Evolutionary conservation across 139 green algal genomes (phyloP), one percentile per base, ranked within the genome.

Genomic region (Eudorina sp.): DNA sequence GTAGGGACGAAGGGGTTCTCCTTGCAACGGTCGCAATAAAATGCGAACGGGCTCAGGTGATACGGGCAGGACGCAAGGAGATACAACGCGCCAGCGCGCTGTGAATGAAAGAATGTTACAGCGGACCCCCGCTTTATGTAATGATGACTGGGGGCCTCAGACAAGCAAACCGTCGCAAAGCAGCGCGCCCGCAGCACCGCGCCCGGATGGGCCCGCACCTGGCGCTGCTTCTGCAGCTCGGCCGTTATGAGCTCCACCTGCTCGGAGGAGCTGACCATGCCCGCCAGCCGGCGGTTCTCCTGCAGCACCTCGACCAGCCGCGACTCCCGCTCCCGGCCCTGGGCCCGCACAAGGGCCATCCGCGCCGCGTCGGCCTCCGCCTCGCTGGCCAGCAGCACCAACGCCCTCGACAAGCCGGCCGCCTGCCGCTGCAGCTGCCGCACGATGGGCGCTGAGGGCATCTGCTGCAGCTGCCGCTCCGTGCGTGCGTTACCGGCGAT

Each of bases 361-460:
- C 83, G 48, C 13, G 68, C 48, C 4, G 68, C 68, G 51, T 88
- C 68, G 21, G 68, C 66, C 51, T 81, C 68, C 0, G 83, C 48
- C 68, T 88, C 83, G 53, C 68, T 88, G n/a, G 83, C 68, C 48
- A 80, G 69, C 83, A 82, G 48, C 48, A 81, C 48, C 46, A 88
- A 48, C 23, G 43, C 48, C 11, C 68, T 43, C 1, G 29, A 25
- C 48, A 88, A 36, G 18, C 51, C 68, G 1, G 11, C 68, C 31
- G 68, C 68, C 66, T 88, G 83, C 68, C 55, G 58, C 68, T 72
- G 83, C 68, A 88, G 68, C 18, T 88, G 83, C 46, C 51, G 51
- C 36, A 88, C 51, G 29, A 81, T 6, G 6, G 68, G 83, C 36
- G 38, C 25, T 3, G 51, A 45, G 34, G n/a, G 34, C 48, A 81